A percentile compares a stretch with the other conserved stretches of the same genome.
Conservation (phyloP, 1,284 basidiomycete species). For the Earliella scabrosa region DNA sequence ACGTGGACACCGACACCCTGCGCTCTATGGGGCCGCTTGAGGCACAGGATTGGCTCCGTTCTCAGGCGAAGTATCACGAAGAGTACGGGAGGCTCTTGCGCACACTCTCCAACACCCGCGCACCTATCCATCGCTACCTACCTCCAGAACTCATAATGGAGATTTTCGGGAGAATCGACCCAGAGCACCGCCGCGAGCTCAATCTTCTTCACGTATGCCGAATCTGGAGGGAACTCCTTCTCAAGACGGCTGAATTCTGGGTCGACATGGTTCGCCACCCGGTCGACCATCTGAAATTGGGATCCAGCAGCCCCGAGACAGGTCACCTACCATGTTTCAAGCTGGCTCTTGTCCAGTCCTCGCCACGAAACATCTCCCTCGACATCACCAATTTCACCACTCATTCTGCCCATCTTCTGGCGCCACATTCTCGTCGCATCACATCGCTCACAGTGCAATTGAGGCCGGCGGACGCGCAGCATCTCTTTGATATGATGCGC, state of each 20-base stretch:
- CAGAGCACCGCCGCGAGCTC: neutral
- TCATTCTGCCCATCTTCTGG: neutral
- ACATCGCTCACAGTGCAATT: neutral
- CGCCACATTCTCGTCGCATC: slow-evolving; percentile 1
- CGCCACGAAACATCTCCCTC: slow-evolving; percentile 1
- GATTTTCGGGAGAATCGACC: slow-evolving; percentile 1
- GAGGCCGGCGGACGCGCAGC: neutral
- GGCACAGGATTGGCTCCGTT: slow-evolving; percentile 2
- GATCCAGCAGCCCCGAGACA: neutral
- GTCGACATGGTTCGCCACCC: slow-evolving; percentile 8
- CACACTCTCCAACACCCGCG: slow-evolving; percentile 2
- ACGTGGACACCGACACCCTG: neutral
- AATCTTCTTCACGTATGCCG: slow-evolving; percentile 10
- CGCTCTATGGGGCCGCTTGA: neutral
- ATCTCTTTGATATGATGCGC: slow-evolving; percentile 3
- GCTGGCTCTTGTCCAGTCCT: neutral
- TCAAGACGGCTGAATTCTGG: slow-evolving; percentile 11
- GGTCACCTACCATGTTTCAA: neutral
- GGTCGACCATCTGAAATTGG: neutral
- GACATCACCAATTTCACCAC: neutral
- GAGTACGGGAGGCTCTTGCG: neutral
- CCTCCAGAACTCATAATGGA: slow-evolving; percentile 15
- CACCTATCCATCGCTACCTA: slow-evolving; percentile 7
- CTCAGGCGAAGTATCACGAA: neutral
- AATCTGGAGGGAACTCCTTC: slow-evolving; percentile 3